Conservation (phyloP, 495 filamentous ascomycete genomes). For the Aspergillus indologenus region DNA sequence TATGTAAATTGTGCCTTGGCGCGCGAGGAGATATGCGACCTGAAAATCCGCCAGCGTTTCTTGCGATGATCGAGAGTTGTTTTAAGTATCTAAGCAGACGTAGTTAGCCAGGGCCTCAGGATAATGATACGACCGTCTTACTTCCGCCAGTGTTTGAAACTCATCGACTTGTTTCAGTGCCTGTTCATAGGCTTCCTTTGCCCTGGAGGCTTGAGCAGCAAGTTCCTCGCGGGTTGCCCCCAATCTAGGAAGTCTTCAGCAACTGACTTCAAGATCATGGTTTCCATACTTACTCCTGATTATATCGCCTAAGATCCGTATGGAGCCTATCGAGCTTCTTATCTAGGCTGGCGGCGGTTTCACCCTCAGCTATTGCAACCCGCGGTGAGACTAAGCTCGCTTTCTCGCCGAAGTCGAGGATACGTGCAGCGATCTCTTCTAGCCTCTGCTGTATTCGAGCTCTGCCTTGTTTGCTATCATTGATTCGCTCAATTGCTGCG, state of each 20-base stretch:
- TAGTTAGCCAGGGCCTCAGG: slow-evolving; percentile 7
- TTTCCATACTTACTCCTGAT: slow-evolving; percentile 44
- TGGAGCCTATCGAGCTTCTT: slow-evolving; percentile 59
- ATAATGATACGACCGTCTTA: slow-evolving; percentile 25
- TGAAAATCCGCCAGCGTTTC: slow-evolving; percentile 76
- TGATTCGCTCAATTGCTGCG: slow-evolving; percentile 49
- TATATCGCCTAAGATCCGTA: slow-evolving; percentile 50
- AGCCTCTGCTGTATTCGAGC: slow-evolving; percentile 42
- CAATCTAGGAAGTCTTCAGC: slow-evolving; percentile 37
- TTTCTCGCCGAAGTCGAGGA: slow-evolving; percentile 54
- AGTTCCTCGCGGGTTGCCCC: slow-evolving; percentile 71
- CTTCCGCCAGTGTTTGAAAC: slow-evolving; percentile 52
- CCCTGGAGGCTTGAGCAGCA: slow-evolving; percentile 43
- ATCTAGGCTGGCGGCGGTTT: slow-evolving; percentile 61
- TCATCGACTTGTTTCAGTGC: slow-evolving; percentile 47
- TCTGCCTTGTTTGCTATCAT: slow-evolving; percentile 48
- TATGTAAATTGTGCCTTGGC: slow-evolving; percentile 84
- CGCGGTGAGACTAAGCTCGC: slow-evolving; percentile 58
- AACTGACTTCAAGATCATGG: background rate
- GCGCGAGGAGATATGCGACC: slow-evolving; percentile 74
- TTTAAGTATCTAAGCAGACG: slow-evolving; percentile 50
- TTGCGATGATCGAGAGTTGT: slow-evolving; percentile 65
- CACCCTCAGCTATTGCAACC: slow-evolving; percentile 63
- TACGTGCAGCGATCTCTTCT: slow-evolving; percentile 40
- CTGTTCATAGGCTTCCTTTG: slow-evolving; percentile 38